phyloP scores from a whole-genome alignment of 345 rosid genomes.

The Eucalyptus cloeziana region DNA sequence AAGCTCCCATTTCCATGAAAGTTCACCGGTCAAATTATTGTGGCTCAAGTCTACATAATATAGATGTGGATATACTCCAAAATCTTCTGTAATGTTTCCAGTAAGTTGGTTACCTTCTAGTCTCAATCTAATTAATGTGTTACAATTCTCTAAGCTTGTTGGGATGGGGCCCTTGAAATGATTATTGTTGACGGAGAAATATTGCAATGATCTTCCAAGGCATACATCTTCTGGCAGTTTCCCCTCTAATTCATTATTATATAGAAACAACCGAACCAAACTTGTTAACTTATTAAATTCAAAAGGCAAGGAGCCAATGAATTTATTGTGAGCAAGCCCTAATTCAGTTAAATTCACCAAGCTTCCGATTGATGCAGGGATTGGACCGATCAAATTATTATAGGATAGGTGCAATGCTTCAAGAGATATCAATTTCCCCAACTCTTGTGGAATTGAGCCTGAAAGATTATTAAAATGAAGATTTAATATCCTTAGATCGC shows the following conservation, averaged over 20 bases:
- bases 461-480: too few relatives aligned
- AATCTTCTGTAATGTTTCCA: not conserved
- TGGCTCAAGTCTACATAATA: not conserved
- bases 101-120: not conserved
- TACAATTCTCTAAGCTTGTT: not conserved
- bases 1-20: not conserved
- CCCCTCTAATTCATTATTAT: too few relatives aligned
- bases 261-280: too few relatives aligned
- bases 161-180: not conserved
- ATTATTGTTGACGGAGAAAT: fast-evolving
- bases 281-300: too few relatives aligned
- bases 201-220: too few relatives aligned
- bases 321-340: fast-evolving
- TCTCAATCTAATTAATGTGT: not conserved
- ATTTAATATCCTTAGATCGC: too few relatives aligned
- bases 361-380: too few relatives aligned
- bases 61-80: not conserved
- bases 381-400: too few relatives aligned
- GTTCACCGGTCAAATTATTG: not conserved
- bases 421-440: not conserved
- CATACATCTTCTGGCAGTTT: too few relatives aligned
- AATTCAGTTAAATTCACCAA: too few relatives aligned
- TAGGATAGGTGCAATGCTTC: too few relatives aligned
- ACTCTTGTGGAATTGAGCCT: not conserved
- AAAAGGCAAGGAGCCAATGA: too few relatives aligned